Evolutionary conservation across 331 rosid genomes (phyloP), one percentile per base, ranked within the genome.

Genomic region (Rosa hybrid): DNA sequence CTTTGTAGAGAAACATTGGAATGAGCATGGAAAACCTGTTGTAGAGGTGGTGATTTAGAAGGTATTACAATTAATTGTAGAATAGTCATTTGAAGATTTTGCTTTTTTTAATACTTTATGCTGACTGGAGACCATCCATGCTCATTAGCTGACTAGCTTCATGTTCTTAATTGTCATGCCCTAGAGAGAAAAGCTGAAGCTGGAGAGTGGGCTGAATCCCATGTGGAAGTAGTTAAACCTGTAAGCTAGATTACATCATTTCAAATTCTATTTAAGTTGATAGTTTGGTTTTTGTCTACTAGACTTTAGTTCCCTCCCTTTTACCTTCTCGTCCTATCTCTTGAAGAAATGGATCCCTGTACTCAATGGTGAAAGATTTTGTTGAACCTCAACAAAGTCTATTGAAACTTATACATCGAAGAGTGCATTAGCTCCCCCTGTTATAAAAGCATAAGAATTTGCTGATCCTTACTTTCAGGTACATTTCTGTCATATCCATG

Each of bases 191-290:
- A 88, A 84, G 88, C 81, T 64, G 97, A 89, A 62, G 93, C 92
- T 54, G 94, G 78, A 86, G 89, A 89, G 83, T 93, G 98, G 98
- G 91, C 93, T 49, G 96, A 88, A 74, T 97, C 99, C 78, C 92
- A 90, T 27, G 77, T 91, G 72, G 90, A 87, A 86, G 85, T 88
- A 79, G 72, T 89, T 20, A 91, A 86, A 87, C 83, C 93, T 79
- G 97, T 93, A 89, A 93, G 97, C 76, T 73, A 41, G 45, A 42
- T 68, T 68, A 78, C 71, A 62, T 81, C 69, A 41, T 75, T 76
- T 73, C 57, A 45, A 62, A 78, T 75, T 88, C 50, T 17, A 74
- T 27, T 65, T 65, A 3, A 14, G 71, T 30, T 16, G 71, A 38
- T 65, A 5, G 1, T 16, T 3, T 71, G 42, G 62, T 30, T 30